These are phyloP conservation scores for Neoarthrinium moseri DNA, from an alignment of 2,329 filamentous ascomycete genomes.

Conservation along the genomic window DNA sequence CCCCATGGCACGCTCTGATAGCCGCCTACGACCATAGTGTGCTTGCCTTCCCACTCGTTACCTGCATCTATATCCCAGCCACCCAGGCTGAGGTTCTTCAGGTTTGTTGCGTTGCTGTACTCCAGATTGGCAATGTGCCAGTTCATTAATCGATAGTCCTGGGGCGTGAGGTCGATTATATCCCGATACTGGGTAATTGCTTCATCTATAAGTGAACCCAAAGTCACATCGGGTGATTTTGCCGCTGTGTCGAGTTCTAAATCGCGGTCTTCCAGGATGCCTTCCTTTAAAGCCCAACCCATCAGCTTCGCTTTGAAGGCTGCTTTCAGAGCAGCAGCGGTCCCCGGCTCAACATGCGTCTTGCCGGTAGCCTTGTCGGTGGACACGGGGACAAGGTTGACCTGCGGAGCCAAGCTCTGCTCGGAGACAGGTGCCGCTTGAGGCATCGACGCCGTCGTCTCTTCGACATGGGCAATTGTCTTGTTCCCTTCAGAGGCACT, in stretches of 20 bases:
- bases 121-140: conserved; percentile 99
- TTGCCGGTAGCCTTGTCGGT: conserved; percentile 70
- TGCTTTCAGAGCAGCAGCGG: conserved; percentile 68
- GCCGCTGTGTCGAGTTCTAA: conserved; percentile 70
- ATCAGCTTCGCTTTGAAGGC: conserved; percentile 75
- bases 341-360: conserved; percentile 69
- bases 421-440: conserved; percentile 53
- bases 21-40: conserved; percentile 89
- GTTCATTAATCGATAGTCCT: conserved; percentile 88
- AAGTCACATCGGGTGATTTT: conserved; percentile 63
- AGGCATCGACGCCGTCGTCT: conserved; percentile 62
- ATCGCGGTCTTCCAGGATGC: conserved; percentile 61
- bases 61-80: conserved; percentile 98
- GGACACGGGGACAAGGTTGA: conserved; percentile 61
- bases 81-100: conserved; percentile 81
- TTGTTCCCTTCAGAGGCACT: conserved; percentile 66
- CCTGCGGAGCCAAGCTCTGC: conserved; percentile 50
- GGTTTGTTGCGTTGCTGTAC: conserved; percentile 91
- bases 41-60: conserved; percentile 94
- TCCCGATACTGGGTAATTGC: conserved; percentile 85
- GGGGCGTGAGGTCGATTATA: conserved; percentile 78
- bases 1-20: conserved; percentile 93
- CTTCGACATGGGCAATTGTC: conserved; percentile 72
- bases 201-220: conserved; percentile 89
- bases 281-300: conserved; percentile 76